These are phyloP conservation scores for Chlamydomonas sp. DNA, from an alignment of 139 green algal genomes.

Conservation along the genomic window DNA sequence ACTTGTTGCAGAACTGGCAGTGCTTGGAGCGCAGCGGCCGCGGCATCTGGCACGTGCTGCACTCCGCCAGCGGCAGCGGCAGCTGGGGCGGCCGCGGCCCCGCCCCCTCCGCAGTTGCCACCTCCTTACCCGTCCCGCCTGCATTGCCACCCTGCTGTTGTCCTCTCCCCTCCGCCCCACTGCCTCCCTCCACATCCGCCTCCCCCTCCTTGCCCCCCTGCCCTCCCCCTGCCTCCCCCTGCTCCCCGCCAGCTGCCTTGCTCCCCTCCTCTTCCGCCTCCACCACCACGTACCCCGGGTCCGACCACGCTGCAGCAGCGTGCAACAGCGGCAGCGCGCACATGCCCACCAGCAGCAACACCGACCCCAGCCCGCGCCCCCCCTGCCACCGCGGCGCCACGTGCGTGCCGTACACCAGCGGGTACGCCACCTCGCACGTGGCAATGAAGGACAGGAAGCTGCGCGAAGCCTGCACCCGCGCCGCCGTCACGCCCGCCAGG, in stretches of 20 bases:
- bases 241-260: neutral
- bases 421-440: conserved; percentile 39
- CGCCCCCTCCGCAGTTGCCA: neutral
- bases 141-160: no score
- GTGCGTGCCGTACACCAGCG: conserved; percentile 10
- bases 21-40: conserved; percentile 80
- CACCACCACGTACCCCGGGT: conserved; percentile 36
- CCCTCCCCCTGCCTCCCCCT: neutral
- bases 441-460: conserved; percentile 43
- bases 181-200: neutral
- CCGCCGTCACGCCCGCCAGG: neutral
- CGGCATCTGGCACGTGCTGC: conserved; percentile 51
- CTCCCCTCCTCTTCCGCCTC: neutral
- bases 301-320: neutral
- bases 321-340: conserved; percentile 32
- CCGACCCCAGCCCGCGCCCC: neutral
- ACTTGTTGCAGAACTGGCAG: conserved; percentile 80
- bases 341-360: conserved; percentile 16
- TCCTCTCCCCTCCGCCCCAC: neutral
- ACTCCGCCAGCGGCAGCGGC: conserved; percentile 1
- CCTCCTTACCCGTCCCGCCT: no score
- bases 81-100: neutral
- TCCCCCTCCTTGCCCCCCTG: neutral
- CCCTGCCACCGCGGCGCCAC: conserved; percentile 39
- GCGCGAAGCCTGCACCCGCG: conserved; percentile 26